Conservation (phyloP, 140 eudicot genomes). For the Ambrosia hybrid region DNA sequence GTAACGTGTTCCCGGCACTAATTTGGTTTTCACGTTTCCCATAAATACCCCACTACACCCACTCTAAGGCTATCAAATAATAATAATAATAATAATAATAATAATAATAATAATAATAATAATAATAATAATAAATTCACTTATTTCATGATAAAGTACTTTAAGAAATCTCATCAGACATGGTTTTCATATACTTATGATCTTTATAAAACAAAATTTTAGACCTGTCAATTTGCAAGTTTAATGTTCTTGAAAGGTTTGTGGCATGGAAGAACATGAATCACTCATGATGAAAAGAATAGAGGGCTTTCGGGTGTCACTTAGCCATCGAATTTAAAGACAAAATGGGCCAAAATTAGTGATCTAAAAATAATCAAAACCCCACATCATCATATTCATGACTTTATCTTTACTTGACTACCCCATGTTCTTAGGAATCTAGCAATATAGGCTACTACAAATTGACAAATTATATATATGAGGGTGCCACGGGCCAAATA, state of each 20-base stretch:
- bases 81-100: no score
- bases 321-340: constrained; percentile 24
- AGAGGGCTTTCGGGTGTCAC: constrained; percentile 10
- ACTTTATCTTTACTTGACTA: constrained; percentile 26
- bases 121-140: no score
- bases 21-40: no score
- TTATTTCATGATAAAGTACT: no score
- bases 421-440: constrained; percentile 26
- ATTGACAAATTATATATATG: constrained; percentile 18
- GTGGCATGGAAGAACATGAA: not conserved
- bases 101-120: no score
- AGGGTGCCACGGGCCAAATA: not conserved
- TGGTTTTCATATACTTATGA: not conserved
- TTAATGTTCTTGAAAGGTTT: not conserved
- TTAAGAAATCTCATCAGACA: no score
- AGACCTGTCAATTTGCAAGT: not conserved
- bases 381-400: constrained; percentile 35
- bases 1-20: no score
- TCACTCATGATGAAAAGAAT: constrained; percentile 15
- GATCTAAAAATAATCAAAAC: constrained; percentile 29
- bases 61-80: no score
- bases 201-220: not conserved
- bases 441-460: constrained; percentile 22
- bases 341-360: constrained; percentile 23
- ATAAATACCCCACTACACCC: no score